phyloP scores from a whole-genome alignment of 1,284 basidiomycete genomes.

The Schizopora paradoxa region DNA sequence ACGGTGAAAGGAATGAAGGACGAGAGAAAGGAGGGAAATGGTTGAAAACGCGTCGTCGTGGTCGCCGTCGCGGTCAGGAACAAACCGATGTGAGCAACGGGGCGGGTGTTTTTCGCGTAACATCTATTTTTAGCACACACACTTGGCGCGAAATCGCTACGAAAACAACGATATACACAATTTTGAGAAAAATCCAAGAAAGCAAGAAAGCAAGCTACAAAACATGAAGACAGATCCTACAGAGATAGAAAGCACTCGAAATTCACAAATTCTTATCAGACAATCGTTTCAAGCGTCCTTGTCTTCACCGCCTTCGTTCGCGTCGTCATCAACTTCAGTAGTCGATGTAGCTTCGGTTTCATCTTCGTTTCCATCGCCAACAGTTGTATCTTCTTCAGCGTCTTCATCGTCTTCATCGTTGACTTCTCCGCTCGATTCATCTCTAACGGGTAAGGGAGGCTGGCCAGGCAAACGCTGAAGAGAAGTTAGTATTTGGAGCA shows the following conservation, averaged over 20 bases:
- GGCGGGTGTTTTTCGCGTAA: too few species aligned
- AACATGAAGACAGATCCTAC: background rate
- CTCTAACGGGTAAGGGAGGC: constrained; percentile 43
- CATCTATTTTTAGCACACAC: too few species aligned
- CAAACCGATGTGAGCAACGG: too few species aligned
- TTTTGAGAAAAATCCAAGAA: too few species aligned
- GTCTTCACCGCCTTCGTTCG: constrained; percentile 1
- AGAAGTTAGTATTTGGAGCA: constrained; percentile 7
- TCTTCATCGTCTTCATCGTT: constrained; percentile 21
- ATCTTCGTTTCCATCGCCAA: constrained; percentile 31
- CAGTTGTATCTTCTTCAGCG: constrained; percentile 26
- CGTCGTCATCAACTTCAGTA: constrained; percentile 7
- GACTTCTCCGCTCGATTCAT: constrained; percentile 20
- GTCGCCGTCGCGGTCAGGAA: too few species aligned
- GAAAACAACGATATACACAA: too few species aligned
- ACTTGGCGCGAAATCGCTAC: too few species aligned
- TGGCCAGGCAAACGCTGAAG: constrained; percentile 57
- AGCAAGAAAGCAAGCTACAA: background rate
- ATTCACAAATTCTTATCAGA: too few species aligned
- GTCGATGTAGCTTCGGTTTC: constrained; percentile 4
- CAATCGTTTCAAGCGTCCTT: constrained; percentile 3
- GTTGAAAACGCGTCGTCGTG: too few species aligned
- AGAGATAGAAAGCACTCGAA: background rate
- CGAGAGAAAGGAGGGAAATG: too few species aligned
- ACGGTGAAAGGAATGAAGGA: too few species aligned